Evolutionary conservation across 305 asterid genomes (phyloP), one percentile per base, ranked within the genome.

Genomic region (Plantago coronopus): DNA sequence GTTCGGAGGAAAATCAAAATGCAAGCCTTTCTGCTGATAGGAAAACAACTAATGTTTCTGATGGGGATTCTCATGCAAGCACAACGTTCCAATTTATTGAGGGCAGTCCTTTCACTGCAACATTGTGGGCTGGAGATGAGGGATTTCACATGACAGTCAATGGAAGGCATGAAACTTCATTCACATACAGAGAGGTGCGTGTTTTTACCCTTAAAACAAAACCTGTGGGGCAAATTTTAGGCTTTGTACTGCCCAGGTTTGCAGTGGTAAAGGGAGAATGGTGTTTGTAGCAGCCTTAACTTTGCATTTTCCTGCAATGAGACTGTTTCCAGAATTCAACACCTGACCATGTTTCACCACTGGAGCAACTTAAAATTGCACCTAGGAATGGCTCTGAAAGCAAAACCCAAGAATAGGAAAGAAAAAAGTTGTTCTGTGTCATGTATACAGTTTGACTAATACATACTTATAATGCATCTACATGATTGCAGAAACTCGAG

Each of bases 81-180:
- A 50, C 83, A 55, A 65, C 74, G 59, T 76, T 78, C 74, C 95
- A 84, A 62, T 91, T 84, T 69, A 79, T 83, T 23, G 95, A 88
- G 68, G 94, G 95, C 49, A 81, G 61, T 73, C 96, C 93, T 18
- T 91, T 91, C 67, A 83, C 95, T 57, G 95, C 96, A 72, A 84
- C 98, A 46, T 40, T 91, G 57, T 88, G 98, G 98, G 88, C 84
- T 27, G 98, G 98, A 37, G 25, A 71, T 2, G 95, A 86, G 80
- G 98, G 96, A 63, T 91, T 91, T 63, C 96, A 91, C 75, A 78
- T 85, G 89, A 77, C 98, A 6, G 95, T 91, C 42, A 91, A 91
- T 59, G 98, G 98, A 79, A 84, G 95, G 77, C 97, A 88, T n/a
- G 98, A 88, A 69, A 84, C 96, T 17, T 88, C 97, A 46, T 91